Percentiles rank a stretch among this genome's conserved stretches.
Evolutionary conservation across 495 filamentous ascomycete species (phyloP).

Genomic region (Neohortaea acidophila): DNA sequence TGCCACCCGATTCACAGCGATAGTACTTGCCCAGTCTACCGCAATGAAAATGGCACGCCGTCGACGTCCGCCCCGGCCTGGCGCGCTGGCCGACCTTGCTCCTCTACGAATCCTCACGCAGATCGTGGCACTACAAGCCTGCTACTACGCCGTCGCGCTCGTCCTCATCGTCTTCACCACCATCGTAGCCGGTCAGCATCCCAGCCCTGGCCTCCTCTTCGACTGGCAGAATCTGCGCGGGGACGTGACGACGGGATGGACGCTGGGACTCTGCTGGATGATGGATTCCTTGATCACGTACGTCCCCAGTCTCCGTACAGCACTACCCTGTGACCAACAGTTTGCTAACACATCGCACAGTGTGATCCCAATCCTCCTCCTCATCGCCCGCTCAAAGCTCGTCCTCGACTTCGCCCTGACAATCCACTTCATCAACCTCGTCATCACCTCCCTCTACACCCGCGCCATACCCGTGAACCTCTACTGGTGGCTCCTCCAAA

Average conservation of each 20-base stretch:
- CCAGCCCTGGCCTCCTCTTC: constrained; percentile 56
- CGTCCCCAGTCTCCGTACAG: constrained; percentile 12
- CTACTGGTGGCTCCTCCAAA: constrained; percentile 82
- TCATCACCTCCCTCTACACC: constrained; percentile 62
- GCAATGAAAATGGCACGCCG: constrained; percentile 47
- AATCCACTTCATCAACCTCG: constrained; percentile 71
- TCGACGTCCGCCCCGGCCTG: constrained; percentile 60
- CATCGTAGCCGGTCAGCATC: constrained; percentile 60
- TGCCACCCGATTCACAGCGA: background rate
- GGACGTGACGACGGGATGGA: constrained; percentile 87
- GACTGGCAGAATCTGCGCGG: constrained; percentile 70
- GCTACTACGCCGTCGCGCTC: constrained; percentile 64
- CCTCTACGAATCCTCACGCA: constrained; percentile 75
- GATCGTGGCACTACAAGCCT: constrained; percentile 68
- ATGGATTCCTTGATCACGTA: constrained; percentile 64
- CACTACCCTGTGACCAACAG: no score
- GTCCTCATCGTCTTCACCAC: constrained; percentile 77
- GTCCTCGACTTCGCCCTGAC: constrained; percentile 89
- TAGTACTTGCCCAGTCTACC: background rate
- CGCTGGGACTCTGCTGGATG: constrained; percentile 75
- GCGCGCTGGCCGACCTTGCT: constrained; percentile 65
- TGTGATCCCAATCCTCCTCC: constrained; percentile 58
- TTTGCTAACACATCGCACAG: constrained; percentile 32
- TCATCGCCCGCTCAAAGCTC: constrained; percentile 77
- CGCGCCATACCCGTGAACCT: constrained; percentile 52